These are phyloP conservation scores for Coriolopsis trogii DNA, from an alignment of 1,284 basidiomycete species.

Conservation along the genomic window DNA sequence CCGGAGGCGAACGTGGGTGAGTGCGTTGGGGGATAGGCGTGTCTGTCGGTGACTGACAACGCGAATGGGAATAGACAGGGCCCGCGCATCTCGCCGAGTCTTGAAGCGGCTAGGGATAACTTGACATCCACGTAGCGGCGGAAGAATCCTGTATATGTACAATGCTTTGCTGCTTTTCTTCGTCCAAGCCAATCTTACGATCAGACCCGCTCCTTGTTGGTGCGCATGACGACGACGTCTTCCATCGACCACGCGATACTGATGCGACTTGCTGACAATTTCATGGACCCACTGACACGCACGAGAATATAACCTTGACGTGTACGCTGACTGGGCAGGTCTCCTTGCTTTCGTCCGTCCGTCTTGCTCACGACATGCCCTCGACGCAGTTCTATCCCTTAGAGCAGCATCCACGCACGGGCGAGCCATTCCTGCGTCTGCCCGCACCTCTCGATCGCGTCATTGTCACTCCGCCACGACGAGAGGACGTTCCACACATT, in stretches of 20 bases:
- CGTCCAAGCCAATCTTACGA: background rate
- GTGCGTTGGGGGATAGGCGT: background rate
- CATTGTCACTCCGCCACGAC: conserved; percentile 60
- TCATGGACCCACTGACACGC: conserved; percentile 6
- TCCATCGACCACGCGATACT: background rate
- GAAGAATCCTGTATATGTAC: conserved; percentile 4
- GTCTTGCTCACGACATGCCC: conserved; percentile 14
- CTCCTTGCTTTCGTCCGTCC: background rate
- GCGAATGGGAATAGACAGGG: conserved; percentile 4
- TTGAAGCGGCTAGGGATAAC: no score
- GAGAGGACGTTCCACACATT: conserved; percentile 42
- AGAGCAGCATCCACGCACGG: conserved; percentile 26
- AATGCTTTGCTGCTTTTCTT: conserved; percentile 5
- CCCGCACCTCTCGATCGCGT: conserved; percentile 49
- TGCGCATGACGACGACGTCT: conserved; percentile 13
- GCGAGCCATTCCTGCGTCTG: conserved; percentile 31
- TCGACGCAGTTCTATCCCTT: conserved; percentile 25
- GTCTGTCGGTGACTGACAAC: background rate
- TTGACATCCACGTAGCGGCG: no score
- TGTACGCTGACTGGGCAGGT: background rate
- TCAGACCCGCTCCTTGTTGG: conserved; percentile 6
- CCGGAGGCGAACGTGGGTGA: background rate
- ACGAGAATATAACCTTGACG: background rate
- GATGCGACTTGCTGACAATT: conserved; percentile 13
- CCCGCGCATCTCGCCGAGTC: background rate